phyloP scores from a whole-genome alignment of 306 rosid genomes.

The Prunus armeniaca region DNA sequence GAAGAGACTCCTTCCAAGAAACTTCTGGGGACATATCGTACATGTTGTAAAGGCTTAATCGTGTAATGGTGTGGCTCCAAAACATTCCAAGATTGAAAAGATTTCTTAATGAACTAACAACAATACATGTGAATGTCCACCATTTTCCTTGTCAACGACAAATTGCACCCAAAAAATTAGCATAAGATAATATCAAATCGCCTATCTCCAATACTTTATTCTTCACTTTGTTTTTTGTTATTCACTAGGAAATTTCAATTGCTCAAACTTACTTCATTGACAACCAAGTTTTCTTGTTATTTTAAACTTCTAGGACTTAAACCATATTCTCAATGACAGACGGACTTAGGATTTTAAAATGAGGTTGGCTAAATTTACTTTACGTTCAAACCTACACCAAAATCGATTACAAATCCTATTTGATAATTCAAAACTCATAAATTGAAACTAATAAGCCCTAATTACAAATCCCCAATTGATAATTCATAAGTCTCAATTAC shows the following conservation, averaged over 20 bases:
- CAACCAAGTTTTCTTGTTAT: slow-evolving; percentile 8
- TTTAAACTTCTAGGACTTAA: not conserved
- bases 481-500: no score
- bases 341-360: no score
- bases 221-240: not conserved
- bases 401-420: no score
- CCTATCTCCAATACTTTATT: no score
- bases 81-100: slow-evolving; percentile 9
- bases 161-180: not conserved
- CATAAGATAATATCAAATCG: not conserved
- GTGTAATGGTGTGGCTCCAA: not conserved
- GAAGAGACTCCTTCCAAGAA: not conserved
- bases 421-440: no score
- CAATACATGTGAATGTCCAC: slow-evolving; percentile 9
- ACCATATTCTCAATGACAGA: no score
- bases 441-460: no score
- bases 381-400: no score
- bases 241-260: slow-evolving; percentile 2
- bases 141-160: not conserved
- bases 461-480: no score
- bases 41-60: not conserved
- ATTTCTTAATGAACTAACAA: not conserved
- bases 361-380: no score
- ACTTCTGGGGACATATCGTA: not conserved
- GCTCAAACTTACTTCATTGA: not conserved